Evolutionary conservation across 1,284 basidiomycete species (phyloP).

Genomic region (Pseudozyma tsukubaensis): DNA sequence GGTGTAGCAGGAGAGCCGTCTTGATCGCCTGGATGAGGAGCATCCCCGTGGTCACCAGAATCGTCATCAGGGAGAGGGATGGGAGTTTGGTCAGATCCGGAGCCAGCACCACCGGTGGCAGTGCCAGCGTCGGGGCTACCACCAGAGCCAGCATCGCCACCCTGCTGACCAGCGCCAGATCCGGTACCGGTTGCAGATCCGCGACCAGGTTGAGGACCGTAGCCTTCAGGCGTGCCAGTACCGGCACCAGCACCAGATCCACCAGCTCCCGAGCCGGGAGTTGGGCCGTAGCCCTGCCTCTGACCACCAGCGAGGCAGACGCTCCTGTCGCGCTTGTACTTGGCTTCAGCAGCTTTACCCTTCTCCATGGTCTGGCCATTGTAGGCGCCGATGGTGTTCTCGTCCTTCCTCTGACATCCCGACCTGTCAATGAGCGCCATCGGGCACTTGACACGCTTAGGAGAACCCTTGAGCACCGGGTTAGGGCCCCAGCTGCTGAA

Average conservation of each 20-base stretch:
- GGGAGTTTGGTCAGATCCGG: background rate
- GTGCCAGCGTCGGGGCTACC: background rate
- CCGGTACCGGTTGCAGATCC: constrained; percentile 3
- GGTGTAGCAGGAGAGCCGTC: too few relatives aligned
- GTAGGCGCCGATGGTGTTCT: constrained; percentile 20
- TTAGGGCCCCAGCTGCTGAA: constrained; percentile 41
- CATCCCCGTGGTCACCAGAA: too few relatives aligned
- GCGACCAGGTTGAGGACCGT: background rate
- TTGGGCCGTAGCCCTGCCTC: constrained; percentile 5
- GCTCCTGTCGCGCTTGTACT: constrained; percentile 42
- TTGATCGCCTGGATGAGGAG: too few relatives aligned
- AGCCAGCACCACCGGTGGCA: background rate
- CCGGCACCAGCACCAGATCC: background rate
- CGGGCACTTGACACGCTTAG: constrained; percentile 37
- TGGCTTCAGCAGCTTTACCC: constrained; percentile 10
- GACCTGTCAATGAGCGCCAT: constrained; percentile 43
- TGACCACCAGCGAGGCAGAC: constrained; percentile 29
- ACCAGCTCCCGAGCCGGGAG: background rate
- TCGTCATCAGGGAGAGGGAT: background rate
- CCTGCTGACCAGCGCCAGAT: background rate
- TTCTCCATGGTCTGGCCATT: constrained; percentile 16
- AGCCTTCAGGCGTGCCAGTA: background rate
- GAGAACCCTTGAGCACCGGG: constrained; percentile 20
- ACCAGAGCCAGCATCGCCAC: background rate
- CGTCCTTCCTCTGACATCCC: constrained; percentile 50